phyloP scores from a whole-genome alignment of 2,329 filamentous ascomycete genomes.

The Calonectria naviculata region DNA sequence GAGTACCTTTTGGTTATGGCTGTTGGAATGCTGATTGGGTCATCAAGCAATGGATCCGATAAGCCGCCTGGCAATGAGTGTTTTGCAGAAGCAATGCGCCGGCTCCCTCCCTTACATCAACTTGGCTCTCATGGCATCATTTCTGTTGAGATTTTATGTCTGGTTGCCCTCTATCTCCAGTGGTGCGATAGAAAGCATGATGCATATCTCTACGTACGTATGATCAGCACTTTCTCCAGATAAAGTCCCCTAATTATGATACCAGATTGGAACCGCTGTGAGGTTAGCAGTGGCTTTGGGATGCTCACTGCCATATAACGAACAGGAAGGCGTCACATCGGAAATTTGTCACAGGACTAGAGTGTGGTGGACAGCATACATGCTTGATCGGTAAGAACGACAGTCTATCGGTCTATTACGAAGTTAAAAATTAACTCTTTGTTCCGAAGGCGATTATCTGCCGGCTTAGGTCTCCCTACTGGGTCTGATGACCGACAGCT shows the following conservation, averaged over 20 bases:
- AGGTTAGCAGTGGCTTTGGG: constrained; percentile 41
- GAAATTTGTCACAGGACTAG: constrained; percentile 38
- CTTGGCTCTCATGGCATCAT: constrained; percentile 40
- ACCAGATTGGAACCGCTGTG: constrained; percentile 39
- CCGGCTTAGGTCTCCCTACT: constrained; percentile 39
- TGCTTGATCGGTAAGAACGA: constrained; percentile 39
- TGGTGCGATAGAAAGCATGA: constrained; percentile 44
- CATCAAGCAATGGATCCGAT: constrained; percentile 25
- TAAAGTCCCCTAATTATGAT: neutral
- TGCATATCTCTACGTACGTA: constrained; percentile 41
- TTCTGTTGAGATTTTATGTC: constrained; percentile 40
- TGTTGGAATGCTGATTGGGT: constrained; percentile 42
- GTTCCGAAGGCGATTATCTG: constrained; percentile 36
- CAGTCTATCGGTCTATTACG: no score
- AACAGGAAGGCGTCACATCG: constrained; percentile 40
- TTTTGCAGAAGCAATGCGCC: constrained; percentile 40
- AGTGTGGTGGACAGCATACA: constrained; percentile 45
- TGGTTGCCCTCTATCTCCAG: constrained; percentile 40
- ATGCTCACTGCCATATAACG: constrained; percentile 36
- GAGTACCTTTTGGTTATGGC: constrained; percentile 45
- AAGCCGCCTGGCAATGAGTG: constrained; percentile 37
- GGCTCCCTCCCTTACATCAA: constrained; percentile 38
- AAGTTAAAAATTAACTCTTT: neutral
- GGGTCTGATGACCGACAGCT: constrained; percentile 42
- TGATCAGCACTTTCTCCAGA: neutral